phyloP scores from a whole-genome alignment of 805 yeast genomes.

The Henningerozyma blattae region DNA sequence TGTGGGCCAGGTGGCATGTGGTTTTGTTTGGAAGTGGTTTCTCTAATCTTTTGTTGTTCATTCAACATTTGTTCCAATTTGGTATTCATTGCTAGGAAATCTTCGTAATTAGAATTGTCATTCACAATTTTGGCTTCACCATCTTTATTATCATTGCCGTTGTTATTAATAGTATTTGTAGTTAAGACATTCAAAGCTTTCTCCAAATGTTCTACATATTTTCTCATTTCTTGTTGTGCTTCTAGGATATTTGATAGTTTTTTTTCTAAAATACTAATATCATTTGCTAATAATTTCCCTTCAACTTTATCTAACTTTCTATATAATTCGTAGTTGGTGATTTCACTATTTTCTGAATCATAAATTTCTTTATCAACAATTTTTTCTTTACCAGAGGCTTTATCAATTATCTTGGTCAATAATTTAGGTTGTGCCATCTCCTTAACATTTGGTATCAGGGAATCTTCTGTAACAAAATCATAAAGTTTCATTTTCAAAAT shows the following conservation, averaged over 20 bases:
- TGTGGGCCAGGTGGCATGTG: constrained; percentile 11
- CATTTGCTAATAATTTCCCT: constrained; percentile 25
- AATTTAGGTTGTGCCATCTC: constrained; percentile 35
- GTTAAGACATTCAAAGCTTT: not conserved
- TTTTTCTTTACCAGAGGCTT: constrained; percentile 24
- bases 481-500: constrained; percentile 46
- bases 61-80: constrained; percentile 19
- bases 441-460: constrained; percentile 44
- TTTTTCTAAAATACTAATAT: constrained; percentile 15
- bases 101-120: constrained; percentile 11
- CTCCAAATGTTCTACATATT: constrained; percentile 10
- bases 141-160: not conserved
- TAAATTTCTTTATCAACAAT: constrained; percentile 18
- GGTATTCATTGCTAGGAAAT: constrained; percentile 17
- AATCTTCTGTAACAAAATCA: constrained; percentile 39
- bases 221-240: constrained; percentile 12
- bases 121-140: constrained; percentile 4
- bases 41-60: constrained; percentile 23
- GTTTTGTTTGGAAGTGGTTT: constrained; percentile 10
- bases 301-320: constrained; percentile 22
- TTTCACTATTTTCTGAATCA: constrained; percentile 11
- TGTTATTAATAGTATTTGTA: not conserved
- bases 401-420: constrained; percentile 28
- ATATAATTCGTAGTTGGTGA: constrained; percentile 15
- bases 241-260: constrained; percentile 13